Conservation (phyloP, 345 rosid species). For the Adansonia digitata region DNA sequence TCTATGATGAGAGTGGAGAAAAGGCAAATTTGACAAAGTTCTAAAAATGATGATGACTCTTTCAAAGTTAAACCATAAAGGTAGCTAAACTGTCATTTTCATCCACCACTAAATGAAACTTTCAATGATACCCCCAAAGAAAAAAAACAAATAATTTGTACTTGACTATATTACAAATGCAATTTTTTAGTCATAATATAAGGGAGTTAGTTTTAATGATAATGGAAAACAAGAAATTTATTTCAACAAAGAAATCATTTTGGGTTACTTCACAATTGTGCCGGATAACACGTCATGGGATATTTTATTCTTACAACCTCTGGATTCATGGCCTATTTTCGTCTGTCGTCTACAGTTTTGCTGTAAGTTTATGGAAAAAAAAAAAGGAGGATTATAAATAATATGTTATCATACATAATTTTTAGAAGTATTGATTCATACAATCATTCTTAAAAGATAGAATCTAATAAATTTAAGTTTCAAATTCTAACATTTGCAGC, state of each 20-base stretch:
- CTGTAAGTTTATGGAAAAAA: background rate
- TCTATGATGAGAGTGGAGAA: conserved; percentile 1
- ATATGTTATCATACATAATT: too few species aligned
- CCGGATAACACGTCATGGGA: conserved; percentile 34
- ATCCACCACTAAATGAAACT: conserved; percentile 7
- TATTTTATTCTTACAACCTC: background rate
- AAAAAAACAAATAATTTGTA: conserved; percentile 18
- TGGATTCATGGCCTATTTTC: background rate
- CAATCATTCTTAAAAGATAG: too few species aligned
- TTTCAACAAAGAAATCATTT: conserved; percentile 24
- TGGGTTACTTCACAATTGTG: conserved; percentile 30
- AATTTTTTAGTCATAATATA: conserved; percentile 14
- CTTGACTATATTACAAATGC: conserved; percentile 8
- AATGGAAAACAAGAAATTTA: conserved; percentile 14
- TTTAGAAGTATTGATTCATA: too few species aligned
- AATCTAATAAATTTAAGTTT: too few species aligned
- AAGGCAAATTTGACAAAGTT: background rate
- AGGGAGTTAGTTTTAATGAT: conserved; percentile 25
- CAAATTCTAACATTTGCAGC: too few species aligned
- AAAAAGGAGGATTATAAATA: background rate
- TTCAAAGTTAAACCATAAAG: conserved; percentile 11
- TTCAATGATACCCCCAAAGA: background rate
- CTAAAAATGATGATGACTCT: background rate
- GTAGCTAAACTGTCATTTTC: conserved; percentile 35
- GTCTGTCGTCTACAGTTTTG: conserved; percentile 7